These are phyloP conservation scores for Aspergillus spinulosporus DNA, from an alignment of 2,329 filamentous ascomycete species.

Conservation along the genomic window DNA sequence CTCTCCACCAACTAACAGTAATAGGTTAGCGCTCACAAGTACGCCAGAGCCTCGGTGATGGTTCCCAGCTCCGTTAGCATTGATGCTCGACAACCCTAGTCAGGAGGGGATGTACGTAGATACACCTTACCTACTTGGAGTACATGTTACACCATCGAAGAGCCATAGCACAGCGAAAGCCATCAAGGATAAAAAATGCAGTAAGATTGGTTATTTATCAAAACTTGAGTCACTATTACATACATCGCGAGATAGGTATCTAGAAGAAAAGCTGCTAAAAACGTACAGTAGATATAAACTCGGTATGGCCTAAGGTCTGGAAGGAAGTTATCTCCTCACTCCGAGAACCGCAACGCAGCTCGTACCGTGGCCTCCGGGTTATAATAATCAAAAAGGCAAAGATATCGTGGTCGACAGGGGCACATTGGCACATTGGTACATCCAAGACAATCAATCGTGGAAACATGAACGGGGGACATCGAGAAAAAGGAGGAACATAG, in stretches of 20 bases:
- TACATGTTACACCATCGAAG: background rate
- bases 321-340: no score
- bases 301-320: no score
- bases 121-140: background rate
- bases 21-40: no score
- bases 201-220: background rate
- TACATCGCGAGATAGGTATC: conserved; percentile 33
- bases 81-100: no score
- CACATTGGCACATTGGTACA: conserved; percentile 7
- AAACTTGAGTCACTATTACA: background rate
- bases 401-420: conserved; percentile 11
- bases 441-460: conserved; percentile 15
- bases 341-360: background rate
- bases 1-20: no score
- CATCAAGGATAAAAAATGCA: background rate
- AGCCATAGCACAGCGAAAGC: background rate
- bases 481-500: background rate
- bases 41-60: no score
- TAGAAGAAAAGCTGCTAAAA: conserved; percentile 24
- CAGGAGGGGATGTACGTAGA: no score
- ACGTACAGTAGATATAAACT: background rate
- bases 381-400: conserved; percentile 7
- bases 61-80: no score
- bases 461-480: conserved; percentile 1
- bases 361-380: background rate